phyloP scores from a whole-genome alignment of 306 rosid genomes.

The Cicer bijugum region DNA sequence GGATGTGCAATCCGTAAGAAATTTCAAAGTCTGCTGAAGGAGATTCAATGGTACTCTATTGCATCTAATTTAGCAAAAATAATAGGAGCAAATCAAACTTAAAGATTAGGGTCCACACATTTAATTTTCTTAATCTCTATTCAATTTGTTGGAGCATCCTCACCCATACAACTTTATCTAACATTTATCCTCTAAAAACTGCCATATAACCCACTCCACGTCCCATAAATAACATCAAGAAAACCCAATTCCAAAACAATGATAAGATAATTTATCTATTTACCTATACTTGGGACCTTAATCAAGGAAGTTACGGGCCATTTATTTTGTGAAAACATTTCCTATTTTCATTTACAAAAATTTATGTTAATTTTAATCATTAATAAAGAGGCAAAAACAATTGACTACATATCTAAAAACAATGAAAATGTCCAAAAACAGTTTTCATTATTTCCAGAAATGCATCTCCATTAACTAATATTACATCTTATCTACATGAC shows the following conservation, averaged over 20 bases:
- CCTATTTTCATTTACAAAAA: too few relatives aligned
- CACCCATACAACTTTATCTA: background rate
- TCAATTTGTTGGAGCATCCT: background rate
- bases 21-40: background rate
- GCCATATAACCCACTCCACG: constrained; percentile 5
- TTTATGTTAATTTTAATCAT: too few relatives aligned
- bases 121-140: background rate
- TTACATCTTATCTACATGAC: too few relatives aligned
- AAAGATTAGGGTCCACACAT: background rate
- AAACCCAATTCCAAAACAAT: constrained; percentile 8
- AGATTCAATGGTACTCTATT: background rate
- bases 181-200: background rate
- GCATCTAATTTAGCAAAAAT: background rate
- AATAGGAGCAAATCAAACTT: background rate
- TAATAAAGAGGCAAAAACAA: too few relatives aligned
- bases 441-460: too few relatives aligned
- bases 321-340: too few relatives aligned
- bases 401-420: too few relatives aligned
- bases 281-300: background rate
- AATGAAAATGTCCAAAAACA: too few relatives aligned
- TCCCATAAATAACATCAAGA: background rate
- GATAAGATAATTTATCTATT: background rate
- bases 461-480: too few relatives aligned
- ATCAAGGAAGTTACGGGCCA: background rate
- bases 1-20: background rate